A percentile compares a stretch with the other conserved stretches of the same genome.
Evolutionary conservation across 176 grass and related monocot genomes (phyloP).

Genomic region (Phyllostachys edulis): DNA sequence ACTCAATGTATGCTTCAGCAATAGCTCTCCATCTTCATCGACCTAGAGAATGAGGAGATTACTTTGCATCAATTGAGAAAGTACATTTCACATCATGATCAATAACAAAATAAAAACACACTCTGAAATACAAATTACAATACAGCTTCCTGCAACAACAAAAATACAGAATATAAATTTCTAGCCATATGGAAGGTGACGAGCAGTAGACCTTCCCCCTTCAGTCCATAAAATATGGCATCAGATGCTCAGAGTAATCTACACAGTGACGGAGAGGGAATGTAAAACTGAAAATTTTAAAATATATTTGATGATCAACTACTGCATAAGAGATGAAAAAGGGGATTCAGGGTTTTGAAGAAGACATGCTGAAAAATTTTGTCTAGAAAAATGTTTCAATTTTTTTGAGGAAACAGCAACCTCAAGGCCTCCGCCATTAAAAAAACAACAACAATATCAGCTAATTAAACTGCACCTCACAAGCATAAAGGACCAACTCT

Average conservation of each 20-base stretch:
- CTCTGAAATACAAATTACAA: too few species aligned
- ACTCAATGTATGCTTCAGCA: constrained; percentile 61
- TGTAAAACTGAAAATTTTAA: neutral
- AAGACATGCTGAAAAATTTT: neutral
- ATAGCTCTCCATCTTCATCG: constrained; percentile 61
- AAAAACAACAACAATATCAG: neutral
- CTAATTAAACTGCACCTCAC: neutral
- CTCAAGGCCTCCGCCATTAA: neutral
- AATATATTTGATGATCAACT: neutral
- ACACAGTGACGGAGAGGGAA: neutral
- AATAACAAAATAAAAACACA: too few species aligned
- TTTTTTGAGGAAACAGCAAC: neutral
- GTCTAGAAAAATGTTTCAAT: neutral
- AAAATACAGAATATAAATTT: too few species aligned
- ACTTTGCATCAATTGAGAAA: constrained; percentile 31
- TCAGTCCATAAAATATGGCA: too few species aligned
- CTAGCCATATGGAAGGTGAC: too few species aligned
- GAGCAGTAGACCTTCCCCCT: too few species aligned
- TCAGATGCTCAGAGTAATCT: too few species aligned
- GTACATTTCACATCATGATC: neutral
- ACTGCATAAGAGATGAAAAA: neutral
- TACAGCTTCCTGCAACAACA: too few species aligned
- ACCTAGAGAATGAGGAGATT: constrained; percentile 53
- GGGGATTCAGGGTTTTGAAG: neutral
- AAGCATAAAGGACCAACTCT: constrained; percentile 1